Evolutionary conservation across 495 filamentous ascomycete genomes (phyloP), one percentile per base, ranked within the genome.

Genomic region (Achaetomiella virescens): DNA sequence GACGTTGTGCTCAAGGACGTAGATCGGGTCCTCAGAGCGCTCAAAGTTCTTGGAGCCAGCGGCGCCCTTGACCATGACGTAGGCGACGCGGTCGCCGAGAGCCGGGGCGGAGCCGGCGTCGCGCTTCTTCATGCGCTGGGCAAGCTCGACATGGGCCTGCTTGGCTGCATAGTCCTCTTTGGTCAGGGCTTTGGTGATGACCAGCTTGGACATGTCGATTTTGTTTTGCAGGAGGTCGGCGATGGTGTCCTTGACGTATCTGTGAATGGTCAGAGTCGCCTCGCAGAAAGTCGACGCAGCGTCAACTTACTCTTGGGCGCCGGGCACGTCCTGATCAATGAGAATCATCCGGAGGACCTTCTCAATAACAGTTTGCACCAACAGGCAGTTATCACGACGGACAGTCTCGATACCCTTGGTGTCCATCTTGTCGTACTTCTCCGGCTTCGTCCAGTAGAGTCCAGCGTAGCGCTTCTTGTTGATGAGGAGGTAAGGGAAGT

Each of bases 391-490:
- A 66, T 99, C 93, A 78, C 93, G 78, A 31, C 93, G 83, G 41
- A 99, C 95, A 6, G 93, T 99, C 73, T 99, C 93, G 61, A 99
- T 97, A 77, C 93, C 93, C 70, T 99, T 99, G 61, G 87, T 96
- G 67, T 99, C 93, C 95, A 99, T 97, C 78, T 99, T 99, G 77
- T 99, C 93, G 61, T 84, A 91, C 68, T 95, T 96, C n/a, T 89
- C 81, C 0, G 93, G 81, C 43, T 86, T 90, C 18, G 95, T 97
- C 91, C 92, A 99, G 74, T 91, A 97, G 14, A 99, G 75, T 31
- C 93, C 93, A 12, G 93, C 93, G 61, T 99, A 99, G 52, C 93
- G 87, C 79, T 99, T 99, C 74, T 99, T 99, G 82, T 99, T 99
- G 82, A 99, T 99, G 40, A 99, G 78, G 31, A 99, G 79, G 68